Base-by-base conservation (phyloP, 495 filamentous ascomycete genomes). In the Geoglossum glabrum region DNA sequence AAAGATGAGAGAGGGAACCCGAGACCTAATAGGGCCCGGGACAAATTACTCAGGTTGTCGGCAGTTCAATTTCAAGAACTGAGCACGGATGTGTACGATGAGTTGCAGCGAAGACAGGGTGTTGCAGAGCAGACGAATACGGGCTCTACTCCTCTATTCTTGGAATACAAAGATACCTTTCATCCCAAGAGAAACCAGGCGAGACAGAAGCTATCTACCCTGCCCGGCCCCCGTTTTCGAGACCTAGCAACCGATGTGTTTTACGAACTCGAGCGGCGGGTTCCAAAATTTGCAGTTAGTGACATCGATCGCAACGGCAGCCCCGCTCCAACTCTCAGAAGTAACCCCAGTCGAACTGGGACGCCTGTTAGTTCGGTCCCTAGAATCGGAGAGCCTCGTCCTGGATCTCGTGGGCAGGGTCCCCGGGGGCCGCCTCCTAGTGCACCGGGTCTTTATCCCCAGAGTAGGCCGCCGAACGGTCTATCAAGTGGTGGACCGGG, bases 111-210 rank as follows among this genome's bases (percentile, higher is more conserved):
- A 36, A 80, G 92, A 59, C 87, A 95, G 67, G 76, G 80, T 63
- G 74, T 79, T 33, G 45, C 25, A 34, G 70, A 69, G 3, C 67
- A 66, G 73, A 63, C 73, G 73, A 56, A 73, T 76, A 27, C 73
- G 76, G 73, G 74, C 30, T 66, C 69, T 1, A 74, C 68, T 34
- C 74, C 73, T 1, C 65, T 61, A 17, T 21, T 90, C 79, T 75
- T 98, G 10, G 73, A 86, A 21, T 86, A 92, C 6, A 88, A 89
- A 66, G 73, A 80, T 21, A 83, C 83, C 57, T 97, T 96, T 70
- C 93, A 98, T 71, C 87, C 87, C 23, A 97, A 97, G 70, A 83
- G 92, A 51, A 98, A 98, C 66, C 89, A 96, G 68, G 92, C 92
- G 7, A 79, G 92, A 52, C 86, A 94, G 70, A 95, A 92, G 68